Base-by-base conservation (phyloP, 1,284 basidiomycete species). In the Gymnopus androsaceus region DNA sequence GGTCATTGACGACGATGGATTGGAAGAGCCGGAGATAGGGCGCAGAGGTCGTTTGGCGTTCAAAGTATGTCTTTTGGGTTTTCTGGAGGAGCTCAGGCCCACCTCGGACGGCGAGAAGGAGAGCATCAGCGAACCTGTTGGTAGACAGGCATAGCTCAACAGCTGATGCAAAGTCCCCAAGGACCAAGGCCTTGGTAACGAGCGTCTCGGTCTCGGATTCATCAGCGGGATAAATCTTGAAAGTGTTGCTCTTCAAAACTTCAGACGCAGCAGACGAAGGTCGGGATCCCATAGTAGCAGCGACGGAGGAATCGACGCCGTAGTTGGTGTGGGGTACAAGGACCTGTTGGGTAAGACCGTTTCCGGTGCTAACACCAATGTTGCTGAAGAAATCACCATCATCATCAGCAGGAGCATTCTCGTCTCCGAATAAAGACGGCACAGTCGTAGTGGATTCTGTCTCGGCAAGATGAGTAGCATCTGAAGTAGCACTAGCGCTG, bases 1-100 rank as follows among this genome's bases (percentile, higher is more conserved):
- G 83, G 66, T 98, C 95, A 67, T 95, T 89, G 51, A 89, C 90
- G 57, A 98, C 94, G 66, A 99, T 94, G 23, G 90, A 94, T 72
- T 98, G 94, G 83, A 96, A 94, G 5, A 99, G 82, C 33, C 96
- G 92, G 23, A 98, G 83, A 74, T 98, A 98, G 0, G 95, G 94
- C 21, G 92, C 75, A 6, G 83, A 75, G 12, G 85, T 80, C 3
- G 91, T 92, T 58, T 87, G 84, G 51, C 86, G 82, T 67, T 92
- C 88, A 67, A 99, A 99, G 76, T 98, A 99, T 0, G 91, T 89
- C 71, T 93, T 93, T 68, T 98, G 95, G 0, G 95, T 96, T 55
- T 85, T 85, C 41, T 88, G 85, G 21, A 99, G 78, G n/a, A 99
- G 85, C 44, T 95, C 92, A 0, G 88, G 81, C 0, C 95, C 95